These are phyloP conservation scores for Asclepias syriaca DNA, from an alignment of 257 asterid species.

Conservation along the genomic window DNA sequence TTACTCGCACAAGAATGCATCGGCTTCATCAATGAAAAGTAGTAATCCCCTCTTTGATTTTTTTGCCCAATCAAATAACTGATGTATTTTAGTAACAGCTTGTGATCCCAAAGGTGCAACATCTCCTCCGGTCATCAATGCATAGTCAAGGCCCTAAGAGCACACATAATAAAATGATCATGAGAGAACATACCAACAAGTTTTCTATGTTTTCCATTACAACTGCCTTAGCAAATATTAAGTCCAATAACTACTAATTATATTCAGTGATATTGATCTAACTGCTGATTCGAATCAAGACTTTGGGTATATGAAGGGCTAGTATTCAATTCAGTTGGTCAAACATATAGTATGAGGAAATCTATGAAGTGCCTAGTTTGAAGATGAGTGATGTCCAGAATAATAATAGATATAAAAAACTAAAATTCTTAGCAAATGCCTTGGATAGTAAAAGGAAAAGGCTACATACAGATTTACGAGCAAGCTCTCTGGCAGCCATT, in stretches of 20 bases:
- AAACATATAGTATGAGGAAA: background rate
- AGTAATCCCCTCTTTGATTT: constrained; percentile 81
- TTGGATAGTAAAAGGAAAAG: constrained; percentile 2
- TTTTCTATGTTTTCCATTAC: background rate
- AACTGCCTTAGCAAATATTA: background rate
- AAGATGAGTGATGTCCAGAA: background rate
- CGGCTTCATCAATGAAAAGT: constrained; percentile 97
- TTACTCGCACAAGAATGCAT: constrained; percentile 99
- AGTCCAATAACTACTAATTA: background rate
- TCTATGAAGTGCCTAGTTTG: background rate
- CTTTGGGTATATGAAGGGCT: background rate
- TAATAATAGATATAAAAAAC: background rate
- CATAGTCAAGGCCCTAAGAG: constrained; percentile 88
- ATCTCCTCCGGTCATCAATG: constrained; percentile 99
- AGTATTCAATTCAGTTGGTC: constrained; percentile 1
- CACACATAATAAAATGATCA: constrained; percentile 18
- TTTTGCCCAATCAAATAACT: constrained; percentile 89
- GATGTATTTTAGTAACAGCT: constrained; percentile 97
- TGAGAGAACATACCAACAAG: background rate
- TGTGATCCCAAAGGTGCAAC: constrained; percentile 93
- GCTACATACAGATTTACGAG: constrained; percentile 73
- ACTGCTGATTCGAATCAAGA: background rate
- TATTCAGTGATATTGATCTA: background rate
- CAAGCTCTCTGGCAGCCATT: constrained; percentile 98
- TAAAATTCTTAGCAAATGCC: background rate